Evolutionary conservation across 305 asterid species (phyloP), one percentile per base, ranked within the genome.

Genomic region (Fraxinus sp.): DNA sequence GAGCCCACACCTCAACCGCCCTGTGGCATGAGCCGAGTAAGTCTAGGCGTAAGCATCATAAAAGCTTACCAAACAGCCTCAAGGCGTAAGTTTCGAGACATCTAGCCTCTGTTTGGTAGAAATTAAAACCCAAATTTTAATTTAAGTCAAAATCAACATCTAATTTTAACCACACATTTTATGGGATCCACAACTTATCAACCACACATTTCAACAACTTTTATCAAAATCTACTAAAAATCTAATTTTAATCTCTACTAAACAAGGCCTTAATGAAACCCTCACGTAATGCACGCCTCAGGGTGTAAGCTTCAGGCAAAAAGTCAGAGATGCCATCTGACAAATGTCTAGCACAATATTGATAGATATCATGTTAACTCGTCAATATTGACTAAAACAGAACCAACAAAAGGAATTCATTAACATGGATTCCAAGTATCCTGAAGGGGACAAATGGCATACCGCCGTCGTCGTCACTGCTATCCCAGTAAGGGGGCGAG

Each of bases 401-500:
- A 79, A 66, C 7, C 32, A 26, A 13, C 35, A 64, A 79, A 28
- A 20, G 39, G 9, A 36, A 79, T 64, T 33, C 37, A 79, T 62
- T 28, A 79, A 20, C 52, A 62, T 55, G 28, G 28, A 76, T 41
- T 26, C 37, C 39, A 62, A 22, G 39, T 36, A 37, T n/a, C 1
- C 46, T 39, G 72, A 80, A 75, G 79, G 9, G 39, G 33, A 28
- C 80, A 79, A 49, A 75, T 9, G 20, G 73, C 89, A 52, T 80
- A 91, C 93, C 94, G 49, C 85, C 79, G 52, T 89, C 96, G 33
- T 85, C 87, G 26, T 91, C 92, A 20, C 91, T 93, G 74, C 85
- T 90, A 82, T 92, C 96, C 96, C 96, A 91, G 80, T 91, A 92
- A 82, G 96, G 93, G 41, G 93, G 94, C 4, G 93, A 89, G 13